Percentiles rank a stretch among this genome's conserved stretches.
Conservation (phyloP, 2,329 filamentous ascomycete genomes). For the Scopulariopsis brevicaulis region DNA sequence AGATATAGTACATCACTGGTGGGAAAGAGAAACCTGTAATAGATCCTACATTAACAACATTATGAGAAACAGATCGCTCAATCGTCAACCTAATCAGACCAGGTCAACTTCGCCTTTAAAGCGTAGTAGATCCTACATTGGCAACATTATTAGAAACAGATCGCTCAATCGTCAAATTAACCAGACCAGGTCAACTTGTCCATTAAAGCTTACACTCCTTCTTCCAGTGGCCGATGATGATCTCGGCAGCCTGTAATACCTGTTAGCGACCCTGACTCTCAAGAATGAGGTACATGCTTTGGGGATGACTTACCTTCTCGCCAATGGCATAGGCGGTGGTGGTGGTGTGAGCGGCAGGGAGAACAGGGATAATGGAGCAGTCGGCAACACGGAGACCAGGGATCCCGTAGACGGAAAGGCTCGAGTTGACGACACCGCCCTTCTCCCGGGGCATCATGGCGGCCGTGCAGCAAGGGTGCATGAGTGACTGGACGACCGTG, state of each 20-base stretch:
- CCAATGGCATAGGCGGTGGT: slow-evolving; percentile 44
- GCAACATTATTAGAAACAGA: neutral
- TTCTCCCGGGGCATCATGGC: slow-evolving; percentile 28
- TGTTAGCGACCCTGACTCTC: slow-evolving; percentile 1
- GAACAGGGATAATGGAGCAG: slow-evolving; percentile 13
- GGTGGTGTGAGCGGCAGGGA: slow-evolving; percentile 22
- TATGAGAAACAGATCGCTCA: neutral
- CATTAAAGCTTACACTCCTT: neutral
- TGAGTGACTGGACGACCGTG: slow-evolving; percentile 21
- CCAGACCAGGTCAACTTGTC: neutral
- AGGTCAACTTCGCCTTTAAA: neutral
- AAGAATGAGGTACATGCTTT: neutral
- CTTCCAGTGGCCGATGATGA: slow-evolving; percentile 3
- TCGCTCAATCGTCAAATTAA: neutral
- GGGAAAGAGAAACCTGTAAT: too few relatives aligned
- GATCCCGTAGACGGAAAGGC: slow-evolving; percentile 20
- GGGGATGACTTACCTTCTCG: slow-evolving; percentile 23
- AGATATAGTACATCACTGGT: too few relatives aligned
- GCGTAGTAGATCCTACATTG: neutral
- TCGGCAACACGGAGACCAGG: slow-evolving; percentile 18
- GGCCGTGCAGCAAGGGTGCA: slow-evolving; percentile 28
- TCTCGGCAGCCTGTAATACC: slow-evolving; percentile 1
- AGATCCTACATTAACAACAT: neutral
- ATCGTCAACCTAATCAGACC: neutral
- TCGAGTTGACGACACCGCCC: slow-evolving; percentile 22